Conservation (phyloP, 768 basidiomycete genomes). For the Russula emetica region DNA sequence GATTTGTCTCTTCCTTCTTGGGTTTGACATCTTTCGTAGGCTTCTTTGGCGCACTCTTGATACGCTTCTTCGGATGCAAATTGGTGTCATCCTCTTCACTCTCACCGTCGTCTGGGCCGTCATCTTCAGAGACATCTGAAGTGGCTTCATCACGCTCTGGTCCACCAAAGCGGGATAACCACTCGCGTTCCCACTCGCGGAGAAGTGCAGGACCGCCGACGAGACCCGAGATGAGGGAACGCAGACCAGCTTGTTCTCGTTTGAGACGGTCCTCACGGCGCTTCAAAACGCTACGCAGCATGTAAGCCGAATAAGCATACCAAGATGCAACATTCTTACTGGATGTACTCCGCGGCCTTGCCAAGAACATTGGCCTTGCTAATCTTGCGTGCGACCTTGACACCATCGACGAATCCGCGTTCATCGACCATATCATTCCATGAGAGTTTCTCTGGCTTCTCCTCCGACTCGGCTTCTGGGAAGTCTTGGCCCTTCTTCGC, state of each 20-base stretch:
- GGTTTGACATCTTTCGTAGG: conserved; percentile 44
- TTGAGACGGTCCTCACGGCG: conserved; percentile 65
- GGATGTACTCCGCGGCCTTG: conserved; percentile 87
- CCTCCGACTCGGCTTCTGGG: not conserved
- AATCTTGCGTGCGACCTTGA: conserved; percentile 85
- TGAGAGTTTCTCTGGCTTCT: conserved; percentile 13
- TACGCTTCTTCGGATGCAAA: conserved; percentile 61
- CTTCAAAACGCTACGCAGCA: conserved; percentile 60
- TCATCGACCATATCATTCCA: conserved; percentile 63
- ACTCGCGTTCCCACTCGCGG: conserved; percentile 71
- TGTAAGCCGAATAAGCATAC: not conserved
- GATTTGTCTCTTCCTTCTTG: conserved; percentile 32
- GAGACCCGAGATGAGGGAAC: conserved; percentile 61
- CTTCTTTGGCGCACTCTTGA: conserved; percentile 42
- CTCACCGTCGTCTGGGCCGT: conserved; percentile 51
- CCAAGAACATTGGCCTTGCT: conserved; percentile 88
- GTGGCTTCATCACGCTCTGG: conserved; percentile 61
- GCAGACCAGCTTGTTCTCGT: conserved; percentile 72
- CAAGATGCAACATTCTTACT: conserved; percentile 36
- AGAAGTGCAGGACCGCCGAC: conserved; percentile 71
- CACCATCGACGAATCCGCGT: conserved; percentile 86
- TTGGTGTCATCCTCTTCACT: conserved; percentile 38
- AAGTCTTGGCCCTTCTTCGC: conserved; percentile 31
- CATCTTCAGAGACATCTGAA: conserved; percentile 40
- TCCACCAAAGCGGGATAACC: conserved; percentile 70